A percentile compares a stretch with the other conserved stretches of the same genome.
Conservation (phyloP, 352 stramenopile genomes). For the Achlya hypogyna region DNA sequence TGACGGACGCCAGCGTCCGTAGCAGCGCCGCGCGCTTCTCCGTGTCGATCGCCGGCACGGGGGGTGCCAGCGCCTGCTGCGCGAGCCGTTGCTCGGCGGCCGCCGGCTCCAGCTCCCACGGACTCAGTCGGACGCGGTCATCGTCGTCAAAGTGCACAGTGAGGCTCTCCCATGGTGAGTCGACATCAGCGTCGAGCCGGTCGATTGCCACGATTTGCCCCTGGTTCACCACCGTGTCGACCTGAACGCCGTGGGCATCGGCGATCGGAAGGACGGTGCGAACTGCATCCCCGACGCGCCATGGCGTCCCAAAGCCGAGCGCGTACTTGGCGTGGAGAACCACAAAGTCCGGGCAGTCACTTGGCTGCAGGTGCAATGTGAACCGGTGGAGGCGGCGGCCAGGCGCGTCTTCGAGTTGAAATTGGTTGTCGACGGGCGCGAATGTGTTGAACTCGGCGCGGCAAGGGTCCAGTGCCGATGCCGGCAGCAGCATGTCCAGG, state of each 20-base stretch:
- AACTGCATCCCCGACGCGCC: conserved; percentile 59
- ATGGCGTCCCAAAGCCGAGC: conserved; percentile 57
- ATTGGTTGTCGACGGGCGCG: conserved; percentile 46
- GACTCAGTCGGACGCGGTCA: conserved; percentile 53
- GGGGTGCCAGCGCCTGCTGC: conserved; percentile 16
- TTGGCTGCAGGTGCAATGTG: conserved; percentile 60
- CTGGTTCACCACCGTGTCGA: conserved; percentile 43
- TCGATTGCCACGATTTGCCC: conserved; percentile 45
- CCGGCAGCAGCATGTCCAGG: too few species aligned
- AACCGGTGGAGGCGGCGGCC: conserved; percentile 41
- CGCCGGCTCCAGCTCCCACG: conserved; percentile 68
- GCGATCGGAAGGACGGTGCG: conserved; percentile 66
- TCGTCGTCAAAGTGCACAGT: conserved; percentile 58
- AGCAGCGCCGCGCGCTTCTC: conserved; percentile 38
- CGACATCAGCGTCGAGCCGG: conserved; percentile 10
- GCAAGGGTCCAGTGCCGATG: conserved; percentile 27
- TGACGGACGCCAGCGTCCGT: conserved; percentile 49
- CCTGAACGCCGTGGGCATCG: conserved; percentile 49
- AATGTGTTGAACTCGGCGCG: conserved; percentile 51
- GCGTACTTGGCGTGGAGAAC: conserved; percentile 78
- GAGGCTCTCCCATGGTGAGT: conserved; percentile 72
- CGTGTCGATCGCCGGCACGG: conserved; percentile 29
- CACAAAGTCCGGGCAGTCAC: conserved; percentile 78
- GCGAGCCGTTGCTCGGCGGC: conserved; percentile 28
- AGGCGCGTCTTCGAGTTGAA: conserved; percentile 34